Conservation (phyloP, 179 eudicot species). For the Camellia oleifera region DNA sequence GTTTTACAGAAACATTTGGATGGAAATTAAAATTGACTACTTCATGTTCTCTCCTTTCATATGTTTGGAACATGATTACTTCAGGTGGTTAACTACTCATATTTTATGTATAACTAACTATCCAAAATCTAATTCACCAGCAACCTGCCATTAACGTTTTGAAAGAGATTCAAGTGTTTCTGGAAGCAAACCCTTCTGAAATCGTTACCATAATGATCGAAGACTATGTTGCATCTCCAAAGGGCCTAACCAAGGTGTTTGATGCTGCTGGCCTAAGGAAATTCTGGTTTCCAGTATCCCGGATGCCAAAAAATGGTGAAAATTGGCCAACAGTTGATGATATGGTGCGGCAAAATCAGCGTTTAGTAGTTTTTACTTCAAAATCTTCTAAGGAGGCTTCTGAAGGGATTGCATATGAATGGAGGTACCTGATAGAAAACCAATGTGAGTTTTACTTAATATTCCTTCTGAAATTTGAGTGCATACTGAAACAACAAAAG, state of each 20-base stretch:
- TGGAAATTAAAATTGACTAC: background rate
- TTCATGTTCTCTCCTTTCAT: slow-evolving; percentile 7
- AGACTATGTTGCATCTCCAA: slow-evolving; percentile 83
- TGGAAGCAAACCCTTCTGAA: slow-evolving; percentile 68
- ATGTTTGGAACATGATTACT: background rate
- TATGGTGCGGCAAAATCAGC: slow-evolving; percentile 73
- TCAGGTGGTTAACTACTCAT: background rate
- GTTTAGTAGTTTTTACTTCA: slow-evolving; percentile 83
- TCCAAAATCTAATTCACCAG: slow-evolving; percentile 33
- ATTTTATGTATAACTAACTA: background rate
- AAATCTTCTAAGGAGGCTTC: slow-evolving; percentile 69
- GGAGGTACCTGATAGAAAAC: slow-evolving; percentile 87
- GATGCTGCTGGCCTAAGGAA: slow-evolving; percentile 75
- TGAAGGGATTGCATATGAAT: slow-evolving; percentile 96
- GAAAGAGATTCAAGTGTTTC: slow-evolving; percentile 73
- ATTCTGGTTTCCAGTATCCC: slow-evolving; percentile 85
- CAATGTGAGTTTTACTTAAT: slow-evolving; percentile 46
- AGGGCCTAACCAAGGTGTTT: slow-evolving; percentile 82
- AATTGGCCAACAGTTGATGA: slow-evolving; percentile 93
- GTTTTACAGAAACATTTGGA: background rate
- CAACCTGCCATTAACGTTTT: slow-evolving; percentile 80
- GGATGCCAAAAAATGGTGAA: slow-evolving; percentile 85
- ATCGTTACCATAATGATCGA: slow-evolving; percentile 86
- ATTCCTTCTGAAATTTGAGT: background rate
- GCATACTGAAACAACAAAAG: background rate